phyloP scores from a whole-genome alignment of 2,329 filamentous ascomycete species.

The Metarhizium rileyi region DNA sequence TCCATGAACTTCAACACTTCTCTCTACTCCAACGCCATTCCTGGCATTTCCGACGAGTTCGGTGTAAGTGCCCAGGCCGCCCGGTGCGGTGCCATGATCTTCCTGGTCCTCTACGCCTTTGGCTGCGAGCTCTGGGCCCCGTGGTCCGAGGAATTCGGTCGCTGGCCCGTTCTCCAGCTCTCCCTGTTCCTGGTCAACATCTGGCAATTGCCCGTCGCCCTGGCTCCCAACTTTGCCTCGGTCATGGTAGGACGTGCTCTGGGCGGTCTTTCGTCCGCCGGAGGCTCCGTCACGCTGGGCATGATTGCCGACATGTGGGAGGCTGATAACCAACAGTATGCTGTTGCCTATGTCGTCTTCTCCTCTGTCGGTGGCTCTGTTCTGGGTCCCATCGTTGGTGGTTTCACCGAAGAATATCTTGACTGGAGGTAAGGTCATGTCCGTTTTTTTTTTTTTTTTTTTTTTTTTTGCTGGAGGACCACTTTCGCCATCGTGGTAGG shows the following conservation, averaged over 20 bases:
- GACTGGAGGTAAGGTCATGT: constrained; percentile 49
- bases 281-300: constrained; percentile 62
- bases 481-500: too few relatives aligned
- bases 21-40: constrained; percentile 60
- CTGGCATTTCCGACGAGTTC: constrained; percentile 58
- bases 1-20: constrained; percentile 76
- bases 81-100: constrained; percentile 66
- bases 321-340: constrained; percentile 61
- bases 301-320: constrained; percentile 72
- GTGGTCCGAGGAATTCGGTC: constrained; percentile 75
- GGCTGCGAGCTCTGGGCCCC: constrained; percentile 85
- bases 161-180: constrained; percentile 64
- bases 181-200: constrained; percentile 69
- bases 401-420: constrained; percentile 59
- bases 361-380: constrained; percentile 71
- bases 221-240: constrained; percentile 63
- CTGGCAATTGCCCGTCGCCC: constrained; percentile 61
- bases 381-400: constrained; percentile 68
- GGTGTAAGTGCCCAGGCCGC: constrained; percentile 57
- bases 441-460: too few relatives aligned
- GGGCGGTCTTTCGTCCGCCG: constrained; percentile 61
- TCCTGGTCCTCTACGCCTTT: constrained; percentile 72
- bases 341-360: constrained; percentile 67
- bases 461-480: too few relatives aligned
- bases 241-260: constrained; percentile 62